Base-by-base conservation (phyloP, 805 yeast genomes). In the Candida caryicola region DNA sequence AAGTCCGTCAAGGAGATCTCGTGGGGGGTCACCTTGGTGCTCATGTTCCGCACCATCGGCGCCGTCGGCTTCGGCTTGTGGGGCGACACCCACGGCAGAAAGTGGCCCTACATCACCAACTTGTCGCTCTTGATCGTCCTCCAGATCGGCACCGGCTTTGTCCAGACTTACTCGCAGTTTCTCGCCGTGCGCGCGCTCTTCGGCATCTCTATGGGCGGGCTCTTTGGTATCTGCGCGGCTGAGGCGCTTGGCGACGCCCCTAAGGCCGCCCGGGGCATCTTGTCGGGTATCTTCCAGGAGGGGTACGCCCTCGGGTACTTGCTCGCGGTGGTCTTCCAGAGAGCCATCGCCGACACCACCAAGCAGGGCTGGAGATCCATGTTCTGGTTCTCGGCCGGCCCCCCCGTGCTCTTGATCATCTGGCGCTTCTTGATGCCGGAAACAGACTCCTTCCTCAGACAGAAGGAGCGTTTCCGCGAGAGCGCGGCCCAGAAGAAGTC, bases 261-360 rank as follows among this genome's bases (percentile, higher is more conserved):
- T 1, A 55, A 55, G 2, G 64, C 60, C 19, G 77, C 82, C 23
- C 66, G 77, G 59, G 82, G 85, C 32, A 67, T 80, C 40, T 59
- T 81, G 33, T 74, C 81, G 25, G 87, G 86, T 33, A 58, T 85
- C 29, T 76, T 87, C 55, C 95, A 86, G 60, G 84, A 85, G 57
- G 95, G 95, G 44, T 87, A 82, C 49, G 82, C 85, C 1, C 71
- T 82, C 33, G 89, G 89, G 17, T 81, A 80, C 49, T 60, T 82
- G 17, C 54, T 81, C 42, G 86, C 80, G 4, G 85, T 80, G 34
- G 66, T 81, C 17, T 82, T 81, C 63, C 75, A 76, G 44, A 68
- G 87, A 55, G 83, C 82, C 23, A 74, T 82, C 43, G 77, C 74
- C 6, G 76, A 73, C 51, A 56, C 54, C 43, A 64, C 80, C 3